Percentiles rank a stretch among this genome's conserved stretches.
Conservation (phyloP, 176 grass and related monocot genomes). For the Bromus sterilis region DNA sequence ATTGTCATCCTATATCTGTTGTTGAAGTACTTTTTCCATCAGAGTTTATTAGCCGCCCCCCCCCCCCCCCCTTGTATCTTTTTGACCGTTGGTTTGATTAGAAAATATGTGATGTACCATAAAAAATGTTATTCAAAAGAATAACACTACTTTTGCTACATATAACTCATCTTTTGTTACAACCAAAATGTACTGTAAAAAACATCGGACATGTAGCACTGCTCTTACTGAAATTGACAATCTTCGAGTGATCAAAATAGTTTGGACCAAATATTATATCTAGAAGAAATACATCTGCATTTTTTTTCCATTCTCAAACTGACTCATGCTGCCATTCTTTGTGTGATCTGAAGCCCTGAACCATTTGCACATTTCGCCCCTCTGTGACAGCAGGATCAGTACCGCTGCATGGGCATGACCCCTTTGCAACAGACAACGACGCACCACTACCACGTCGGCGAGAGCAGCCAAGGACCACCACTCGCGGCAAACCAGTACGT, state of each 20-base stretch:
- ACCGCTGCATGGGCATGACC: neutral
- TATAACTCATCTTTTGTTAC: no score
- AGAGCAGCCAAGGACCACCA: conserved; percentile 1
- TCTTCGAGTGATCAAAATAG: neutral
- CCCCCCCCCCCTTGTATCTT: no score
- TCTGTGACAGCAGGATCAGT: neutral
- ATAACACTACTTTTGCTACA: no score
- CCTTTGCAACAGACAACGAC: neutral
- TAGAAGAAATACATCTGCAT: neutral
- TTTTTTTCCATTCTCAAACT: neutral
- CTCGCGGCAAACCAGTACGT: neutral
- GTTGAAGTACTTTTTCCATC: no score
- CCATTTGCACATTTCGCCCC: neutral
- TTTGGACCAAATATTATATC: no score
- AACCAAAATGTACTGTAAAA: no score
- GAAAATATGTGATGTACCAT: no score
- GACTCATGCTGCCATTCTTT: neutral
- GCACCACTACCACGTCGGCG: neutral
- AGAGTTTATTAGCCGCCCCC: no score
- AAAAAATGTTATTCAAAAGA: no score
- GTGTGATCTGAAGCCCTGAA: neutral
- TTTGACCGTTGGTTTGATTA: no score
- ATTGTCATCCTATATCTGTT: no score
- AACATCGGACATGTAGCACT: no score
- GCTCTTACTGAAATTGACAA: neutral